Conservation (phyloP, 495 filamentous ascomycete species). For the Oleoguttula mirabilis region DNA sequence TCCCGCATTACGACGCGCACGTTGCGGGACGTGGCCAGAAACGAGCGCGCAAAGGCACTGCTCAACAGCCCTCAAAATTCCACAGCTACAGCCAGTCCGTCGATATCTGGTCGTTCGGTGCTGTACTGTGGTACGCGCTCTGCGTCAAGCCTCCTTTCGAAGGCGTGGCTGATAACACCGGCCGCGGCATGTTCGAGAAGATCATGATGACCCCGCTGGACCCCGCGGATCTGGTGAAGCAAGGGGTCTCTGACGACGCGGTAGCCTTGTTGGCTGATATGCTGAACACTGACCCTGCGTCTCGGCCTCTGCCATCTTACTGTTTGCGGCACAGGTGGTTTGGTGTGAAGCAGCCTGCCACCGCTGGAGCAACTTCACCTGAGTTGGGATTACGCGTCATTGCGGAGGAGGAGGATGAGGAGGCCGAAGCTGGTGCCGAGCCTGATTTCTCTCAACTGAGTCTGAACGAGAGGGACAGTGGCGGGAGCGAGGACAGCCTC, state of each 20-base stretch:
- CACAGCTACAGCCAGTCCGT: slow-evolving; percentile 68
- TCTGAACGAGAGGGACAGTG: slow-evolving; percentile 35
- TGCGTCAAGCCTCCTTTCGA: slow-evolving; percentile 66
- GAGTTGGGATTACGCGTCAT: slow-evolving; percentile 31
- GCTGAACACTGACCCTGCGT: slow-evolving; percentile 58
- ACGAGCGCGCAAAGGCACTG: slow-evolving; percentile 38
- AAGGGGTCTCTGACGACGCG: slow-evolving; percentile 47
- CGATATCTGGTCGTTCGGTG: slow-evolving; percentile 90
- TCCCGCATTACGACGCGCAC: slow-evolving; percentile 53
- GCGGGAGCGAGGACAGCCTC: slow-evolving; percentile 12
- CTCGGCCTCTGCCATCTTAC: slow-evolving; percentile 50
- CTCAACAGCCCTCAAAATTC: slow-evolving; percentile 28
- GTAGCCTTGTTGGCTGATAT: slow-evolving; percentile 65
- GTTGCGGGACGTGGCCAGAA: slow-evolving; percentile 31
- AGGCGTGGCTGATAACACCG: slow-evolving; percentile 47
- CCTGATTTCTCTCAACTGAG: slow-evolving; percentile 61
- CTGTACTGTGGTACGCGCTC: slow-evolving; percentile 74
- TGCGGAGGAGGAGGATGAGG: slow-evolving; percentile 41
- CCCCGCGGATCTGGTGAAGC: slow-evolving; percentile 41
- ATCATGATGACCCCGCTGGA: slow-evolving; percentile 68
- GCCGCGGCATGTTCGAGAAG: slow-evolving; percentile 57
- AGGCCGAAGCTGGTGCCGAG: slow-evolving; percentile 38
- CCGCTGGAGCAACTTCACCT: background rate
- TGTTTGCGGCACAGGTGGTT: slow-evolving; percentile 63
- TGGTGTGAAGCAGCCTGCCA: slow-evolving; percentile 23